phyloP scores from a whole-genome alignment of 2,329 filamentous ascomycete genomes.

The Hypoxylon sp. region DNA sequence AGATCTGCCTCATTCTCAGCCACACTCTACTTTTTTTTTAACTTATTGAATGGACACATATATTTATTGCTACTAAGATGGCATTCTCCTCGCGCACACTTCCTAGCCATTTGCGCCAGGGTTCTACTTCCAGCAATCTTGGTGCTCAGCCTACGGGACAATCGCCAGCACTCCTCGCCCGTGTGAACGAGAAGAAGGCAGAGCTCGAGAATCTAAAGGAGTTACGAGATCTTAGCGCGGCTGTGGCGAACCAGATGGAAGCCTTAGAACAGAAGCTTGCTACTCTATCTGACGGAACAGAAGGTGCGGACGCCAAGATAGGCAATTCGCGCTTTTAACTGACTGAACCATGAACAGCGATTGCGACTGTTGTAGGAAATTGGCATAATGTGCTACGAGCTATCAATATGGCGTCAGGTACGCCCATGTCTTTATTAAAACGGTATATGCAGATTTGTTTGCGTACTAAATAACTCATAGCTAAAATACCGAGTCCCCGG shows the following conservation, averaged over 20 bases:
- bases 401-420: constrained; percentile 89
- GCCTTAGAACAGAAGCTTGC: constrained; percentile 82
- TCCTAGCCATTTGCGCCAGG: constrained; percentile 77
- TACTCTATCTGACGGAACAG: constrained; percentile 85
- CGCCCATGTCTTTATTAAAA: constrained; percentile 49
- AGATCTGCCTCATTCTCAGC: constrained; percentile 9
- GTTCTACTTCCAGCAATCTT: constrained; percentile 64
- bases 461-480: constrained; percentile 59
- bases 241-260: constrained; percentile 86
- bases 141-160: constrained; percentile 67
- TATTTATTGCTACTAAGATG: constrained; percentile 58
- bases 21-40: constrained; percentile 4
- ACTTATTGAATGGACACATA: not conserved
- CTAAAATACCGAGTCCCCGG: constrained; percentile 77
- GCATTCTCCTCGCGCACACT: constrained; percentile 71
- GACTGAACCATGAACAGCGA: constrained; percentile 66
- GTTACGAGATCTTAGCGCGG: constrained; percentile 82
- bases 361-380: constrained; percentile 86
- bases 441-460: not conserved
- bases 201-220: constrained; percentile 85
- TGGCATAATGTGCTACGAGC: constrained; percentile 90
- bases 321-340: constrained; percentile 16
- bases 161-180: constrained; percentile 78
- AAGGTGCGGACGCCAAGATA: constrained; percentile 67
- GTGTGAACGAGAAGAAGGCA: constrained; percentile 87